Conservation (phyloP, 495 filamentous ascomycete species). For the Thermothielavioides terrestris region DNA sequence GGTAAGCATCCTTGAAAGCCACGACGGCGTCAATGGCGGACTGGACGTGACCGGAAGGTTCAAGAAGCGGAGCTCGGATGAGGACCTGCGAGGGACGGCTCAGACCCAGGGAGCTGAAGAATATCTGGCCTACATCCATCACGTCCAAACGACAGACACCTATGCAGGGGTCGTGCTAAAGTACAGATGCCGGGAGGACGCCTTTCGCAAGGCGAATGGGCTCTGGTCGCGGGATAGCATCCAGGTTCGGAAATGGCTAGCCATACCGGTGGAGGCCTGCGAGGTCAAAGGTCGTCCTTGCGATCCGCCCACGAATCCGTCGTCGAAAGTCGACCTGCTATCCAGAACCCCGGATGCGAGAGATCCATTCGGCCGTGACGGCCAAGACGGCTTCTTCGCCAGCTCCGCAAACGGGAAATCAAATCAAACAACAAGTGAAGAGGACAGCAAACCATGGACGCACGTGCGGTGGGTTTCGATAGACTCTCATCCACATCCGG, state of each 20-base stretch:
- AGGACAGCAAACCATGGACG: conserved; percentile 56
- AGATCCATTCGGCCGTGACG: conserved; percentile 20
- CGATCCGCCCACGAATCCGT: conserved; percentile 28
- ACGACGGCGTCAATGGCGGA: conserved; percentile 41
- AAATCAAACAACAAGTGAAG: conserved; percentile 11
- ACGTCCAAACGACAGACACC: conserved; percentile 71
- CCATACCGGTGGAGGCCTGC: conserved; percentile 86
- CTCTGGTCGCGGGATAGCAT: conserved; percentile 90
- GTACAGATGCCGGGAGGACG: conserved; percentile 72
- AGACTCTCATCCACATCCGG: conserved; percentile 55
- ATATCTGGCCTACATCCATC: conserved; percentile 80
- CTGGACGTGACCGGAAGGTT: conserved; percentile 40
- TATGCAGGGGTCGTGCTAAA: conserved; percentile 83
- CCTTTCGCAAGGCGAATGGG: conserved; percentile 79
- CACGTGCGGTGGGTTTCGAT: conserved; percentile 83
- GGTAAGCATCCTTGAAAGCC: conserved; percentile 43
- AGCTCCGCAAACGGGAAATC: conserved; percentile 21
- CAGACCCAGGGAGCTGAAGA: conserved; percentile 45
- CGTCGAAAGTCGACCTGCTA: conserved; percentile 36
- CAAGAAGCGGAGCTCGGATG: conserved; percentile 48
- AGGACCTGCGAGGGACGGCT: conserved; percentile 25
- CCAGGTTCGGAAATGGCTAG: conserved; percentile 68
- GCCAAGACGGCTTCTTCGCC: conserved; percentile 30
- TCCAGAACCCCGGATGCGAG: conserved; percentile 35
- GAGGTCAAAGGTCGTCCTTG: conserved; percentile 66